Evolutionary conservation across 192 early-diverging fungal species (phyloP), one percentile per base, ranked within the genome.

Genomic region (Coemansia sp.): DNA sequence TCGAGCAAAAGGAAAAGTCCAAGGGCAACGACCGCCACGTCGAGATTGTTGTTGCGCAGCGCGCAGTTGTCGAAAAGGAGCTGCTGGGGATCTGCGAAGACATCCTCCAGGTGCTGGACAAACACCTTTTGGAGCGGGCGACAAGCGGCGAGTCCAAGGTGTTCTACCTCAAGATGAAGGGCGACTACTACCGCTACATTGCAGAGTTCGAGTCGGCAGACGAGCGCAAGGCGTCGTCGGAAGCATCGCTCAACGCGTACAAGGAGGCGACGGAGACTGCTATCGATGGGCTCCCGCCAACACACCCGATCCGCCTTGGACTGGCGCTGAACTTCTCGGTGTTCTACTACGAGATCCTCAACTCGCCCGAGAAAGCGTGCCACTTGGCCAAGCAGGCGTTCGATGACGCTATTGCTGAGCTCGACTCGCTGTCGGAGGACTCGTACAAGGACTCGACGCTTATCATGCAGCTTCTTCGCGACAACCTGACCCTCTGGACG

Each of bases 151-250:
- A 99, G 86, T 98, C 96, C 82, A 95, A 96, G 88, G 96, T 99
- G 69, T 99, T 99, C 84, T 99, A 97, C 87, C 94, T 93, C 88
- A 99, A 99, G 91, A 99, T 99, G 97, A 98, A 96, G 93, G 97
- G 97, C 67, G 97, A 99, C 82, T 99, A 99, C 88, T 92, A 93
- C 89, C 92, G 97, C 79, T 99, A 99, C 87, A 89, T 99, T 51
- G 97, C 97, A 71, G 97, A 99, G 87, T 99, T 99, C 80, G 90
- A 93, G 75, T 84, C 87, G 40, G 91, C 89, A 48, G 92, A 93
- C 65, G 85, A 87, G 79, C 90, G 96, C 72, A 93, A 94, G 86
- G 89, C 91, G 39, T 91, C 96, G 57, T 90, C 95, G 18, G 89
- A 90, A 52, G 77, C 88, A 67, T 93, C 97, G 52, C 90, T 96